These are phyloP conservation scores for Globisporangium parvum DNA, from an alignment of 352 stramenopile species.

Conservation along the genomic window DNA sequence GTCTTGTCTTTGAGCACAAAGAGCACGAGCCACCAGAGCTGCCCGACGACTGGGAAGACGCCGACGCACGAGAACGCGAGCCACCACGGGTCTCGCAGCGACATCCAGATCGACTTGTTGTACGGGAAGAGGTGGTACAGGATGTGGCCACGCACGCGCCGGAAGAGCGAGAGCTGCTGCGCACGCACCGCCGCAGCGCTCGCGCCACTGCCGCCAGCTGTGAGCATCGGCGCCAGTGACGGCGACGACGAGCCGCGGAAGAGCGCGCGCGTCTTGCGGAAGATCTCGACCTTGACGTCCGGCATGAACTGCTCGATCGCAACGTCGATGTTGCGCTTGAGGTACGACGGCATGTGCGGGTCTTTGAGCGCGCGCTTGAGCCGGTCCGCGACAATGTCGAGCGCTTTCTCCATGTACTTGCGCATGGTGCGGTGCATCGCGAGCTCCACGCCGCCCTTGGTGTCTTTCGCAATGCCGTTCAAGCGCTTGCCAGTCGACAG, in stretches of 20 bases:
- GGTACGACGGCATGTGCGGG: conserved; percentile 75
- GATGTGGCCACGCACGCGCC: conserved; percentile 60
- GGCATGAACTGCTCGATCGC: conserved; percentile 85
- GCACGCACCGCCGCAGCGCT: neutral
- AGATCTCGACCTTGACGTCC: conserved; percentile 87
- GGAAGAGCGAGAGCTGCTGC: conserved; percentile 28
- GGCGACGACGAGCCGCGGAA: conserved; percentile 32
- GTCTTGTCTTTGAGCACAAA: conserved; percentile 90
- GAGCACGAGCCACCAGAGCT: conserved; percentile 88
- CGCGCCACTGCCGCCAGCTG: neutral
- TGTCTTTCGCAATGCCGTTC: conserved; percentile 81
- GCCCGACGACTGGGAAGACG: conserved; percentile 76
- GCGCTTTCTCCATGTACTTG: conserved; percentile 67
- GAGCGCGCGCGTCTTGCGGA: conserved; percentile 72
- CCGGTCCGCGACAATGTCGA: conserved; percentile 70
- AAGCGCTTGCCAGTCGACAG: conserved; percentile 73
- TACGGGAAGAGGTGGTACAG: conserved; percentile 86
- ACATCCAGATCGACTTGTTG: conserved; percentile 87
- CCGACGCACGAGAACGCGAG: conserved; percentile 69
- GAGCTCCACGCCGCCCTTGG: conserved; percentile 75
- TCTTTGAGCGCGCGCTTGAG: conserved; percentile 79
- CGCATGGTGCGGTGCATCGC: conserved; percentile 76
- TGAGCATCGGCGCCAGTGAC: conserved; percentile 1
- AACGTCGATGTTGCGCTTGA: conserved; percentile 82
- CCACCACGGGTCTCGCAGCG: conserved; percentile 80